phyloP scores from a whole-genome alignment of 202 grass and related monocot species.

The Panicum virgatum region DNA sequence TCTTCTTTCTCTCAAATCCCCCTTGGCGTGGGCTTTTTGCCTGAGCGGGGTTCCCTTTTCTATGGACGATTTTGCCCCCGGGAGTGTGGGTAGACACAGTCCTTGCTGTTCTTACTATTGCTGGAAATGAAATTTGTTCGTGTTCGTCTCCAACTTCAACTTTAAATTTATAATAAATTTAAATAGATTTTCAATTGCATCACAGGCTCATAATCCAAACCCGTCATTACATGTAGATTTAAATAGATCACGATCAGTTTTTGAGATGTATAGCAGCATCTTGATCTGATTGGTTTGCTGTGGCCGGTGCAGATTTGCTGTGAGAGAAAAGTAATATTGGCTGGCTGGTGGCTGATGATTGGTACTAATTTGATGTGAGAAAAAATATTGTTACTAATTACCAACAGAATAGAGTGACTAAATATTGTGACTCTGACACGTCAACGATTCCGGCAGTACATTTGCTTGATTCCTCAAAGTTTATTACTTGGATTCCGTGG shows the following conservation, averaged over 20 bases:
- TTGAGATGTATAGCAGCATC: neutral
- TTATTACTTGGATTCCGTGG: neutral
- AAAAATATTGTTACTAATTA: too few species aligned
- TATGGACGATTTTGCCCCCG: neutral
- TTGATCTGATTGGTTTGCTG: too few species aligned
- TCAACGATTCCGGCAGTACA: neutral
- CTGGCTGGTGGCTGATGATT: too few species aligned
- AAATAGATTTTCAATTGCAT: neutral
- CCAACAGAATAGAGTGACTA: too few species aligned
- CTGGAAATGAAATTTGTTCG: neutral
- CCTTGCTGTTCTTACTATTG: neutral
- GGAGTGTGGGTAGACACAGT: neutral
- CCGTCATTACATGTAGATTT: neutral
- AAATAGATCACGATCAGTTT: neutral
- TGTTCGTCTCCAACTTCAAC: neutral
- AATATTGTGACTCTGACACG: neutral
- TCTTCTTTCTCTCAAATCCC: neutral
- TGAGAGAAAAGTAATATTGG: too few species aligned
- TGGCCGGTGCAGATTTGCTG: too few species aligned
- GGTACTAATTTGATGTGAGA: too few species aligned
- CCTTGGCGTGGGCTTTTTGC: neutral
- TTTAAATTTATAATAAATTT: too few species aligned
- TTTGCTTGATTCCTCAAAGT: neutral
- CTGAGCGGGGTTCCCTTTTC: neutral
- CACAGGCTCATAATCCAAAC: neutral